Percentiles rank a stretch among this genome's conserved stretches.
These are phyloP conservation scores for Diaporthe destruens DNA, from an alignment of 2,329 filamentous ascomycete genomes.

Conservation along the genomic window DNA sequence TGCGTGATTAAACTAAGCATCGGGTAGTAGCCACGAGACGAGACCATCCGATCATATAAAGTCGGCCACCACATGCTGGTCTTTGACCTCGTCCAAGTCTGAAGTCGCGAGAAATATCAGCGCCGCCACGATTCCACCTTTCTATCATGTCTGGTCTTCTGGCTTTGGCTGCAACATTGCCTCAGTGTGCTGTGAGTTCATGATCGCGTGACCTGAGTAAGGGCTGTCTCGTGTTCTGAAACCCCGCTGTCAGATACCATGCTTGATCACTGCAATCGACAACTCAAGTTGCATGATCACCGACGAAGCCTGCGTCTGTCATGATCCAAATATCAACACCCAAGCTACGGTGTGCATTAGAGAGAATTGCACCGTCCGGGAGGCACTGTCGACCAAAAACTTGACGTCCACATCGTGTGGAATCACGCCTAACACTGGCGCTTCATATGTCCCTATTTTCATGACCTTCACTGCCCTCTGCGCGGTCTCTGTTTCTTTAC, in stretches of 20 bases:
- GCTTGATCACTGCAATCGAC: not conserved
- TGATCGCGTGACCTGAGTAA: not conserved
- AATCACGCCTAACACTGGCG: not conserved
- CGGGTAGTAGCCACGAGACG: too few species aligned
- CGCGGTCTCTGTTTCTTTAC: slow-evolving; percentile 1
- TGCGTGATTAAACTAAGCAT: too few species aligned
- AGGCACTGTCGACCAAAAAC: slow-evolving; percentile 9
- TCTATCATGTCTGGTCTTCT: not conserved
- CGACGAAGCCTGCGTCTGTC: slow-evolving; percentile 2
- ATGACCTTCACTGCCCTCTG: not conserved
- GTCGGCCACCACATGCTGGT: too few species aligned
- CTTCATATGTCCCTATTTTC: not conserved
- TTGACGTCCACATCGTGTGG: slow-evolving; percentile 6
- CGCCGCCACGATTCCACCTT: too few species aligned
- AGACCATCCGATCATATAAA: not conserved
- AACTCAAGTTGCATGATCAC: not conserved
- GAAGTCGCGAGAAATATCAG: too few species aligned
- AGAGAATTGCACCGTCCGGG: slow-evolving; percentile 1
- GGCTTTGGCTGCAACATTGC: not conserved
- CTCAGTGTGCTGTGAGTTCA: slow-evolving; percentile 19
- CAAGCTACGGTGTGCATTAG: slow-evolving; percentile 1
- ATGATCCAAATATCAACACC: not conserved
- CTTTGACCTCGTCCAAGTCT: too few species aligned
- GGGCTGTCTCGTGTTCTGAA: not conserved
- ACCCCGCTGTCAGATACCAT: not conserved